Percentiles rank a stretch among this genome's conserved stretches.
Conservation (phyloP, 768 basidiomycete species). For the Mycena maculata region DNA sequence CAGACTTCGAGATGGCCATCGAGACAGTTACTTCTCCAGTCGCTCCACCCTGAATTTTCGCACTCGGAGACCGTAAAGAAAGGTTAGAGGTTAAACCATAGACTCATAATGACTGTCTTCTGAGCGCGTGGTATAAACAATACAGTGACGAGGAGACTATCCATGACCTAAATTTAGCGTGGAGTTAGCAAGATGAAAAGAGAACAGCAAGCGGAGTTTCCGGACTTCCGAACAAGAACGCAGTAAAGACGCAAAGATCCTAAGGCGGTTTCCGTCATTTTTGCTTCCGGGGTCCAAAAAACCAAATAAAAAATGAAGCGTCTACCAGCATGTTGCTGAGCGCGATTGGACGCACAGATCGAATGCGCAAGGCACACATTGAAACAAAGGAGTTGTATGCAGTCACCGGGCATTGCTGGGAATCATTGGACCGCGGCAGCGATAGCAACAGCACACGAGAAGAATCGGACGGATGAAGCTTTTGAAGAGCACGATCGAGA, state of each 20-base stretch:
- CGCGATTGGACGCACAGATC: constrained; percentile 25
- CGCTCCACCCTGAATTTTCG: constrained; percentile 18
- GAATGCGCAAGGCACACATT: not conserved
- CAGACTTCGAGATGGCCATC: not conserved
- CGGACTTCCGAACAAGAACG: constrained; percentile 6
- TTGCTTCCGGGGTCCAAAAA: constrained; percentile 20
- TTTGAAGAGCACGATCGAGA: constrained; percentile 13
- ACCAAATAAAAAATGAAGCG: not conserved
- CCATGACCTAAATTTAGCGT: constrained; percentile 7
- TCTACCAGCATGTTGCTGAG: not conserved
- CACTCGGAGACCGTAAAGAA: constrained; percentile 7
- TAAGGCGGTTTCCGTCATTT: not conserved
- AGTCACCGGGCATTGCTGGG: not conserved
- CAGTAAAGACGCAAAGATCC: constrained; percentile 11
- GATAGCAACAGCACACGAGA: not conserved
- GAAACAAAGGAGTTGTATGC: not conserved
- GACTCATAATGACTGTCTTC: too few relatives aligned
- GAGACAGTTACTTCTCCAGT: constrained; percentile 21
- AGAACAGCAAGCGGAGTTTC: constrained; percentile 8
- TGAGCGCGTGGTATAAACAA: too few relatives aligned
- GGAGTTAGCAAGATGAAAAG: constrained; percentile 3
- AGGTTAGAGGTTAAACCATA: not conserved
- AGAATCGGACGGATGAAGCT: constrained; percentile 11
- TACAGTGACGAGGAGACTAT: constrained; percentile 14
- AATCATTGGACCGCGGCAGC: constrained; percentile 5